Conservation (phyloP, 2,329 filamentous ascomycete species). For the Metarhizium sp. region DNA sequence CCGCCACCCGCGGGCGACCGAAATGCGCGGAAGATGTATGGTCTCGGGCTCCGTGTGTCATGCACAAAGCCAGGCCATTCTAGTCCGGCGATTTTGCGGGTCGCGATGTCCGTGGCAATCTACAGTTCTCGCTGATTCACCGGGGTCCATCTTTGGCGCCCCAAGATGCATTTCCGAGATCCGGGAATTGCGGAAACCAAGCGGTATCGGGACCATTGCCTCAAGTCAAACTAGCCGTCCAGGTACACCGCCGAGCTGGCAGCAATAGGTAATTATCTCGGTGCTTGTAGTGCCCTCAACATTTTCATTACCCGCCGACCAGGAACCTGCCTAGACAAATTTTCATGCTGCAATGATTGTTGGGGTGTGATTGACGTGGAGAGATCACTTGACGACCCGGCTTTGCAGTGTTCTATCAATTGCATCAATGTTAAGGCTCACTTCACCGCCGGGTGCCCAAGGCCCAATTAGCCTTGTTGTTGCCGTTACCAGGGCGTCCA, state of each 20-base stretch:
- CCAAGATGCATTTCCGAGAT: neutral
- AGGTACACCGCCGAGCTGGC: no score
- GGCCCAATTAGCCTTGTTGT: no score
- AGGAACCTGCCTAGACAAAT: no score
- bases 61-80: neutral
- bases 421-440: no score
- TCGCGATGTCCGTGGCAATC: neutral
- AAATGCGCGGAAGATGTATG: conserved; percentile 2
- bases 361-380: no score
- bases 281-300: neutral
- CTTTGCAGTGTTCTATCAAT: no score
- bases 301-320: no score
- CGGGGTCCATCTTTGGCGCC: neutral
- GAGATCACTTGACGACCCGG: no score
- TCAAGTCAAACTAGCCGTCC: neutral
- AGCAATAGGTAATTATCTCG: no score
- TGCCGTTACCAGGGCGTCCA: no score
- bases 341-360: no score
- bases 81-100: neutral
- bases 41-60: conserved; percentile 1
- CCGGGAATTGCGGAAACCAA: neutral
- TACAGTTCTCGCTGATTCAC: neutral
- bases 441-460: no score
- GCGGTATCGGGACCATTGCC: neutral
- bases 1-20: conserved; percentile 5